These are phyloP conservation scores for Boletus rufocinnamomeus DNA, from an alignment of 768 basidiomycete species.

Conservation along the genomic window DNA sequence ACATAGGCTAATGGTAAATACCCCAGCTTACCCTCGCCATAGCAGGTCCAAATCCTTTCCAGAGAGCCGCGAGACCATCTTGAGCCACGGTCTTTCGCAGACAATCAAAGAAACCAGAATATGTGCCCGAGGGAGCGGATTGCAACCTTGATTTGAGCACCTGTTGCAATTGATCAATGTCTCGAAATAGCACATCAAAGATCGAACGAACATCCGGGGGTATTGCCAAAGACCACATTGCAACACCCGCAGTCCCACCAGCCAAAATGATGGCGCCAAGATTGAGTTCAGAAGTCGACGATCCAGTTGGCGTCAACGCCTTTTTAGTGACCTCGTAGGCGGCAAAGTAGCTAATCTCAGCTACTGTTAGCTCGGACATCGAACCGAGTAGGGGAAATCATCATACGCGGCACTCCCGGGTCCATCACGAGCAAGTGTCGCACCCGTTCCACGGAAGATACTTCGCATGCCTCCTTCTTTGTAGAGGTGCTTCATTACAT, in stretches of 20 bases:
- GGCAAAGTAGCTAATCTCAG: constrained; percentile 79
- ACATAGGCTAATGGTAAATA: background rate
- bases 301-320: constrained; percentile 74
- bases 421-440: constrained; percentile 94
- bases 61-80: constrained; percentile 85
- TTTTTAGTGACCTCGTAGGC: constrained; percentile 96
- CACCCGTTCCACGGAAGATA: constrained; percentile 89
- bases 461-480: constrained; percentile 89
- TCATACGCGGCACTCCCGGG: constrained; percentile 95
- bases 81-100: constrained; percentile 86
- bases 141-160: constrained; percentile 95
- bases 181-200: background rate
- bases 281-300: constrained; percentile 79
- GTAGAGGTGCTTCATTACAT: constrained; percentile 90
- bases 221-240: constrained; percentile 98
- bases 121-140: constrained; percentile 97
- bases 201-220: constrained; percentile 82
- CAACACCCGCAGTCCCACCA: constrained; percentile 92
- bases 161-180: constrained; percentile 43
- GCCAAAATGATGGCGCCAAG: constrained; percentile 86
- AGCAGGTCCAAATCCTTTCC: constrained; percentile 98
- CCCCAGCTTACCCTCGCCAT: constrained; percentile 75
- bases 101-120: constrained; percentile 92
- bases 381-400: background rate
- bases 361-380: constrained; percentile 8